Base-by-base conservation (phyloP, 176 grass and related monocot genomes). In the Bothriochloa decipiens region DNA sequence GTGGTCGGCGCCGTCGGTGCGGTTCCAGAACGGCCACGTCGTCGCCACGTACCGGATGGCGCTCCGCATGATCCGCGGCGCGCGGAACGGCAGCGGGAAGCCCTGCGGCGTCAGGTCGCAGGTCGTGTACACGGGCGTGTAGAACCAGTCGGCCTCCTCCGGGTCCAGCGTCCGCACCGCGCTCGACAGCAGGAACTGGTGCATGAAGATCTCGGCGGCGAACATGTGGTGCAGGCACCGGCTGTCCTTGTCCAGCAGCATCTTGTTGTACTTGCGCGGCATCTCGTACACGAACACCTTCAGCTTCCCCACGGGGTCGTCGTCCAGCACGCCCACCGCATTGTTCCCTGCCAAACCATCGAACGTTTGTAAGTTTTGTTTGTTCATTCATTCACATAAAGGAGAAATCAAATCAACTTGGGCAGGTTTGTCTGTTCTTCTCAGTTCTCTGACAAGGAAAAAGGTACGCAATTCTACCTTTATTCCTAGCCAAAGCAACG, bases 141-240 rank as follows among this genome's bases (percentile, higher is more conserved):
- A 93, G 82, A 93, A 93, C 91, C 91, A 93, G 49, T 93, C 91
- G 13, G 91, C 91, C 65, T 90, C 88, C 62, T 83, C 79, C 0
- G 88, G 88, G 75, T 90, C 27, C 76, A 90, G 64, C 1, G 91
- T 93, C 62, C 91, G 85, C 60, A 93, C 86, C n/a, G 85, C 82
- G 71, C 91, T 93, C 4, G 74, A 37, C 6, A 90, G 82, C 53
- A 93, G 39, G 86, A 93, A 90, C 68, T 88, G 85, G 67, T 93
- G 91, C 91, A 90, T 90, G 86, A 93, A 93, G 86, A 93, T 88
- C 78, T 93, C 91, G 0, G 91, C 91, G 0, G 91, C 91, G 63
- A 93, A 93, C 91, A 93, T 93, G 85, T 93, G 88, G 50, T 43
- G 28, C 0, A 93, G 88, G 78, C 91, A 93, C 25, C 91, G 65